Conservation (phyloP, 257 asterid genomes). For the Penstemon eatonii region DNA sequence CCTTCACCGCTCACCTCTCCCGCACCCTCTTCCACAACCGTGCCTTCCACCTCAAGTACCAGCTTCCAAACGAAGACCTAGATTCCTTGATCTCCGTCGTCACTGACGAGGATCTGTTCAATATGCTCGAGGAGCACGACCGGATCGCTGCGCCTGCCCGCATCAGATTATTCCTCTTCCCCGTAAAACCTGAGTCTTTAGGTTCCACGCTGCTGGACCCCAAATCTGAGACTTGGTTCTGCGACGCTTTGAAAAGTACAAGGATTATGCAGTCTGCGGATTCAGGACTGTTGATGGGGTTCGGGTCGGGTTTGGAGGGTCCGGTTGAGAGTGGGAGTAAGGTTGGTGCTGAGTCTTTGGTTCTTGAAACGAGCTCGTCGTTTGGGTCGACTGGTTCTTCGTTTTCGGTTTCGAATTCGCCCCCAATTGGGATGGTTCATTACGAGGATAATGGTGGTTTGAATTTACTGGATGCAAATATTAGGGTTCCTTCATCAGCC, state of each 20-base stretch:
- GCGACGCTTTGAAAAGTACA: conserved; percentile 64
- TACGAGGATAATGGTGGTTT: too few relatives aligned
- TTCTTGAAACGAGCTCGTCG: conserved; percentile 74
- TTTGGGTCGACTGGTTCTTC: conserved; percentile 77
- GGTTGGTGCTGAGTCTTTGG: conserved; percentile 54
- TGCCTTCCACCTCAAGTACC: conserved; percentile 73
- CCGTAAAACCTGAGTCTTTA: conserved; percentile 55
- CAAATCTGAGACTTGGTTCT: conserved; percentile 77
- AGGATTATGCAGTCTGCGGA: conserved; percentile 60
- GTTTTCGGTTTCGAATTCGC: conserved; percentile 61
- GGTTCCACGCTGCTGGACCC: conserved; percentile 59
- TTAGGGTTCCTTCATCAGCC: conserved; percentile 57
- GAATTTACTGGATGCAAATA: too few relatives aligned
- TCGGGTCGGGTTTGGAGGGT: conserved; percentile 44
- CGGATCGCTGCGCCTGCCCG: conserved; percentile 50
- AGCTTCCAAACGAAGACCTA: conserved; percentile 75
- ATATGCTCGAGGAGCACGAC: conserved; percentile 88
- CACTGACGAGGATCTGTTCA: conserved; percentile 76
- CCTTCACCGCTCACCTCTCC: conserved; percentile 60
- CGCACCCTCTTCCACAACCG: conserved; percentile 53
- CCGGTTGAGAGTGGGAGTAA: conserved; percentile 43
- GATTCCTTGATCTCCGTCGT: conserved; percentile 75
- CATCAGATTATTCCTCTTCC: conserved; percentile 70
- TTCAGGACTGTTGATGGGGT: conserved; percentile 47
- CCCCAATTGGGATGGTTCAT: conserved; percentile 42